These are phyloP conservation scores for Peronospora farinosa DNA, from an alignment of 352 stramenopile genomes.

Conservation along the genomic window DNA sequence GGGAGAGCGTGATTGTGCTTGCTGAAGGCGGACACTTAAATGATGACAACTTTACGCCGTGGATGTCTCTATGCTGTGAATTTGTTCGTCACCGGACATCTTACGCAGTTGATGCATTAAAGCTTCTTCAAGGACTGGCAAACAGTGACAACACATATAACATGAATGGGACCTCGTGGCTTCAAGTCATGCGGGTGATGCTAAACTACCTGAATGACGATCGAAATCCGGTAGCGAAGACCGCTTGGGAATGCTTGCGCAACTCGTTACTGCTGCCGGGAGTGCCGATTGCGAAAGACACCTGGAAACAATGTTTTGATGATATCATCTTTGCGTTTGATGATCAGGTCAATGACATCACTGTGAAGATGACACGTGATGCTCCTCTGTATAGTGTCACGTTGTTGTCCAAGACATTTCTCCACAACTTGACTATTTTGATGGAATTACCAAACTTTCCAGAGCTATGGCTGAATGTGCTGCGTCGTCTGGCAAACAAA, in stretches of 20 bases:
- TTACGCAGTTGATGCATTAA: slow-evolving; percentile 69
- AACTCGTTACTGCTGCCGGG: slow-evolving; percentile 72
- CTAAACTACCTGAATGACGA: slow-evolving; percentile 79
- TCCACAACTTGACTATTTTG: slow-evolving; percentile 76
- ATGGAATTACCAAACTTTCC: slow-evolving; percentile 60
- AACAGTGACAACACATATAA: slow-evolving; percentile 71
- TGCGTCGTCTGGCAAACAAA: slow-evolving; percentile 69
- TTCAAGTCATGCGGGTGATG: slow-evolving; percentile 85
- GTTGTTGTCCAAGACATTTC: slow-evolving; percentile 80
- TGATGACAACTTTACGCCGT: slow-evolving; percentile 74
- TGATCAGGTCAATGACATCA: slow-evolving; percentile 62
- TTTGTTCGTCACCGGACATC: slow-evolving; percentile 77
- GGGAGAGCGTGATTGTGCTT: slow-evolving; percentile 70
- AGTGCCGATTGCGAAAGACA: slow-evolving; percentile 58
- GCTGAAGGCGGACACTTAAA: slow-evolving; percentile 64
- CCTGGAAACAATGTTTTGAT: slow-evolving; percentile 80
- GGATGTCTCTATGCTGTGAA: slow-evolving; percentile 72
- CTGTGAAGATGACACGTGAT: slow-evolving; percentile 51
- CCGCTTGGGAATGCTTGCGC: slow-evolving; percentile 78
- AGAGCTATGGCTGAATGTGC: slow-evolving; percentile 69
- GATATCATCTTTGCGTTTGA: slow-evolving; percentile 87
- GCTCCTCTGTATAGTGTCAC: slow-evolving; percentile 77
- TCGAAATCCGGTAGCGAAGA: slow-evolving; percentile 68
- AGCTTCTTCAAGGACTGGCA: slow-evolving; percentile 63
- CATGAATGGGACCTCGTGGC: slow-evolving; percentile 64